Percentiles rank a stretch among this genome's conserved stretches.
These are phyloP conservation scores for Fusarium buxicola DNA, from an alignment of 2,329 filamentous ascomycete species.

Conservation along the genomic window DNA sequence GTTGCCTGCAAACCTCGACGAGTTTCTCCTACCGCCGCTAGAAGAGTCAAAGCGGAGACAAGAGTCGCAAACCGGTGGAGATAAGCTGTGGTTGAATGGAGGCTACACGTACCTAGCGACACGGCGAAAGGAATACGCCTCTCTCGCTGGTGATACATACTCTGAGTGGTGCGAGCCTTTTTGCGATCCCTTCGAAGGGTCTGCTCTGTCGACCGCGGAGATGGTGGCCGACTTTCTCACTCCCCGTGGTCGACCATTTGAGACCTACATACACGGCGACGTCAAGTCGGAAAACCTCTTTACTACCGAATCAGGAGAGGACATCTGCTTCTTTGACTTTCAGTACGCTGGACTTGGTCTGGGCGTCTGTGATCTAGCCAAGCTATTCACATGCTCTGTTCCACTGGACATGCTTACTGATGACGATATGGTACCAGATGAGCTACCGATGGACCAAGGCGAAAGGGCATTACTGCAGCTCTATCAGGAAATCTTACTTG, in stretches of 20 bases:
- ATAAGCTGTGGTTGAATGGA: slow-evolving; percentile 70
- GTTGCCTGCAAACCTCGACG: slow-evolving; percentile 45
- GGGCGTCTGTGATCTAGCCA: slow-evolving; percentile 74
- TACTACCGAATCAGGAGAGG: slow-evolving; percentile 59
- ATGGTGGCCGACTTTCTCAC: slow-evolving; percentile 63
- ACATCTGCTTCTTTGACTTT: slow-evolving; percentile 75
- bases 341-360: slow-evolving; percentile 74
- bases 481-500: slow-evolving; percentile 59
- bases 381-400: slow-evolving; percentile 75
- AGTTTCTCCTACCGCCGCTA: slow-evolving; percentile 65
- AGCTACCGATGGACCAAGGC: slow-evolving; percentile 61
- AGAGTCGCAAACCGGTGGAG: slow-evolving; percentile 24
- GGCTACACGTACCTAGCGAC: slow-evolving; percentile 78
- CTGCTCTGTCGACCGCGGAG: slow-evolving; percentile 59
- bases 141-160: slow-evolving; percentile 57
- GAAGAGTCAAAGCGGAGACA: slow-evolving; percentile 58
- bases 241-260: slow-evolving; percentile 56
- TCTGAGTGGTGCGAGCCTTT: slow-evolving; percentile 68
- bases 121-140: slow-evolving; percentile 65
- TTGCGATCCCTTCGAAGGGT: slow-evolving; percentile 51
- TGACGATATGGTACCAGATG: slow-evolving; percentile 45
- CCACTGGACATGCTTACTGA: slow-evolving; percentile 63
- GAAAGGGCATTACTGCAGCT: slow-evolving; percentile 63
- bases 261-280: slow-evolving; percentile 75
- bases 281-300: slow-evolving; percentile 78